Conservation (phyloP, 1,139 yeast species). For the Nakaseomyces uthaithaninus region DNA sequence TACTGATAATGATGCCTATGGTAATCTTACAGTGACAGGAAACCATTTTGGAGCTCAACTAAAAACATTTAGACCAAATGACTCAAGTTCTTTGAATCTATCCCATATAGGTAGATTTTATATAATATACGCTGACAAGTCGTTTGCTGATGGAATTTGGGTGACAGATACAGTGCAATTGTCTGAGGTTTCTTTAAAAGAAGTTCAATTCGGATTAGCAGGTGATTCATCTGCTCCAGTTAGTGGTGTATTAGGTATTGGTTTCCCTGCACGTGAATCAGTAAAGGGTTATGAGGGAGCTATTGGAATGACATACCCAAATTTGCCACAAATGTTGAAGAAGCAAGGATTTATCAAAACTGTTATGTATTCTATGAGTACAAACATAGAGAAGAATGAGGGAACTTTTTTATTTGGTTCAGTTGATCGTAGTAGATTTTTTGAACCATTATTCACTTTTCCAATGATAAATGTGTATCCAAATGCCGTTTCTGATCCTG, state of each 20-base stretch:
- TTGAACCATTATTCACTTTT: conserved; percentile 39
- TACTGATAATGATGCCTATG: conserved; percentile 13
- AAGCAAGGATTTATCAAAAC: conserved; percentile 44
- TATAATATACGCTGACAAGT: conserved; percentile 20
- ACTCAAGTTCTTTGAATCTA: conserved; percentile 13
- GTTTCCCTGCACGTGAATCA: conserved; percentile 24
- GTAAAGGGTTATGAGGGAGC: conserved; percentile 20
- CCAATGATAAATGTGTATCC: conserved; percentile 38
- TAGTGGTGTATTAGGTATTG: conserved; percentile 27
- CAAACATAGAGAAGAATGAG: conserved; percentile 33
- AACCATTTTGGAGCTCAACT: conserved; percentile 14
- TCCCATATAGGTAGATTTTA: conserved; percentile 18
- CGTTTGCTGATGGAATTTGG: conserved; percentile 26
- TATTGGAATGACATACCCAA: conserved; percentile 37
- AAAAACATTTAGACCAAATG: conserved; percentile 11
- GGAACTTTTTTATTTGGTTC: conserved; percentile 51
- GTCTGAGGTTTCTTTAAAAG: conserved; percentile 12
- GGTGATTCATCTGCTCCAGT: conserved; percentile 19
- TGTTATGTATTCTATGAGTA: conserved; percentile 46
- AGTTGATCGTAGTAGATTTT: conserved; percentile 42
- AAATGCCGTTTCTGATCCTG: conserved; percentile 24
- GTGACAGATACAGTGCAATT: conserved; percentile 17
- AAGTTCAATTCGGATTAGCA: conserved; percentile 25
- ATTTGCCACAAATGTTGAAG: conserved; percentile 50
- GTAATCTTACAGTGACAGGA: conserved; percentile 11